Conservation (phyloP, 495 filamentous ascomycete species). For the Penicillium soppii region DNA sequence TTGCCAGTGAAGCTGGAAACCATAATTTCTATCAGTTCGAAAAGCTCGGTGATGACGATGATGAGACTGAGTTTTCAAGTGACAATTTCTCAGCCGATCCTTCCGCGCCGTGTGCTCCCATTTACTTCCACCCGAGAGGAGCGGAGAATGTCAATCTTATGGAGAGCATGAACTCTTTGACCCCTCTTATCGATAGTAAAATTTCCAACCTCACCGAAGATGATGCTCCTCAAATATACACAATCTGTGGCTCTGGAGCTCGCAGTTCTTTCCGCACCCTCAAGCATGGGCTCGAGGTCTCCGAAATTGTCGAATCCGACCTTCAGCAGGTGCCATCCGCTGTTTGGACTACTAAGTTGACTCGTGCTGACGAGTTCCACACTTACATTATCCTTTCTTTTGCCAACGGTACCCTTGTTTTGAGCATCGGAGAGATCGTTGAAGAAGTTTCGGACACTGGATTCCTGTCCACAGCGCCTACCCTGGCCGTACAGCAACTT, state of each 20-base stretch:
- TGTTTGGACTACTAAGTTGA: constrained; percentile 94
- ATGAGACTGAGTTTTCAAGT: constrained; percentile 81
- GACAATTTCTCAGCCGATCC: constrained; percentile 78
- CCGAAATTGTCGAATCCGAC: constrained; percentile 90
- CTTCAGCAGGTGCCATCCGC: constrained; percentile 80
- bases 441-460: constrained; percentile 93
- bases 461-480: constrained; percentile 82
- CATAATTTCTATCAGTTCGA: constrained; percentile 97
- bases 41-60: constrained; percentile 94
- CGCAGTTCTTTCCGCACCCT: constrained; percentile 86
- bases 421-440: constrained; percentile 94
- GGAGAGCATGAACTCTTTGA: constrained; percentile 84
- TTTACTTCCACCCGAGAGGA: constrained; percentile 80
- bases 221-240: constrained; percentile 95
- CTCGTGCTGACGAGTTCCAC: constrained; percentile 80
- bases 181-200: constrained; percentile 86
- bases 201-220: constrained; percentile 85
- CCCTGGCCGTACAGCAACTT: constrained; percentile 88
- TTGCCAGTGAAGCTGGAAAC: constrained; percentile 88
- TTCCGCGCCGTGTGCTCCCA: constrained; percentile 62
- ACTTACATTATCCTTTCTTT: constrained; percentile 73
- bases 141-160: constrained; percentile 82
- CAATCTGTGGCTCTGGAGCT: constrained; percentile 82
- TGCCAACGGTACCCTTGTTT: constrained; percentile 71
- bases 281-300: constrained; percentile 89